Conservation (phyloP, 1,284 basidiomycete genomes). For the Tilletia walkeri region DNA sequence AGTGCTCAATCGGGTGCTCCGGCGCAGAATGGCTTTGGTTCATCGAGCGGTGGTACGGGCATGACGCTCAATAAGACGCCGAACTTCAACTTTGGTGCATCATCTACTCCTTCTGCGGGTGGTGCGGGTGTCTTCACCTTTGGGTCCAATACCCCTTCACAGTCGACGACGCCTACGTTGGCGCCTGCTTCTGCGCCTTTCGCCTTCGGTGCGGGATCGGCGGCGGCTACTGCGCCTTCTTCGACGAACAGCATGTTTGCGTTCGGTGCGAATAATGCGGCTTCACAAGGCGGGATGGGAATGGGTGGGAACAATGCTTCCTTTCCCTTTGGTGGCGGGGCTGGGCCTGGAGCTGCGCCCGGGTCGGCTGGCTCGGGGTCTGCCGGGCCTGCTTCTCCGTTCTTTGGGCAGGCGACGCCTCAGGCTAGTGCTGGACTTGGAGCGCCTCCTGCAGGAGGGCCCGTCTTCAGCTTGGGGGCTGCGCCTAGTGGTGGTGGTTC, state of each 20-base stretch:
- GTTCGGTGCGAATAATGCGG: not conserved
- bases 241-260: not conserved
- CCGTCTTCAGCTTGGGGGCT: slow-evolving; percentile 5
- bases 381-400: not conserved
- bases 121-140: not conserved
- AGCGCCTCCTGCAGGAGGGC: not conserved
- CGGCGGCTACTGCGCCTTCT: not conserved
- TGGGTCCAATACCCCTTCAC: slow-evolving; percentile 5
- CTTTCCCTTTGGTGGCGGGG: not conserved
- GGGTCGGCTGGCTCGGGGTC: not conserved
- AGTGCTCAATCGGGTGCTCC: not conserved
- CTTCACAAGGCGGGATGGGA: not conserved
- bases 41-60: not conserved
- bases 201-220: not conserved
- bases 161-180: slow-evolving; percentile 13
- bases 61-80: slow-evolving; percentile 9
- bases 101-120: not conserved
- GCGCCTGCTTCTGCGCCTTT: slow-evolving; percentile 1
- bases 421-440: not conserved
- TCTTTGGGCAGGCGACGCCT: not conserved
- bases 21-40: not conserved
- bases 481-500: not conserved
- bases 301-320: not conserved
- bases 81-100: slow-evolving; percentile 14
- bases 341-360: not conserved